Base-by-base conservation (phyloP, 2,329 filamentous ascomycete species). In the Colletotrichum phormii region DNA sequence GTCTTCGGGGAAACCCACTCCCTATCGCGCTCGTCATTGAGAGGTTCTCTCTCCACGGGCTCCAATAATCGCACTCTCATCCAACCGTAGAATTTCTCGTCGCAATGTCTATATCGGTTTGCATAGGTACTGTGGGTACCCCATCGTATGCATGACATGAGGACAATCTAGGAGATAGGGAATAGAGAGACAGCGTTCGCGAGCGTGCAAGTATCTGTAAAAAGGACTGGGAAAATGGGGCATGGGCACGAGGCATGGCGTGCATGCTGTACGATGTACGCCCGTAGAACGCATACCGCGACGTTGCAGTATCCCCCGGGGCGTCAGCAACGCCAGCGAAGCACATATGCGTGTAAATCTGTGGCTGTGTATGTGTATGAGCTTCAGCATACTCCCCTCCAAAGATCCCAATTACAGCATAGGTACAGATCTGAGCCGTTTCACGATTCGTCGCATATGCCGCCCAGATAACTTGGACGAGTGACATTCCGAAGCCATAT, bases 21-120 rank as follows among this genome's bases (percentile, higher is more conserved):
- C 24, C 42, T 46, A 46, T 49, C 58, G 35, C 35, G 58, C 42
- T 49, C 42, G 18, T n/a, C 42, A 49, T 49, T 49, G 42, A 49
- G 7, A 18, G 42, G 42, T 4, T 46, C 42, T 15, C 18, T 63
- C 18, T 26, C n/a, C 11, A 26, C 42, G n/a, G 15, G 24, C 11
- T 26, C 46, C 51, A 11, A 6, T 51, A 11, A 15, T 42, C 2
- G 37, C 6, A 1, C 7, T 26, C 12, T 49, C 61, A 26, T 46
- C 58, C 31, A 63, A 49, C 55, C 55, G 67, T 61, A 31, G 33
- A 61, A 67, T 55, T 60, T 35, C 54, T 71, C 67, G 67, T 60
- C 29, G 24, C 46, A 67, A 67, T 37, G 31, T 37, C 42, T 49
- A 53, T 54, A 54, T 37, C 67, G 26, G 42, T 35, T 49, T 54